Evolutionary conservation across 1,139 yeast species (phyloP), one percentile per base, ranked within the genome.

Genomic region (Magnusiomyces ingens): DNA sequence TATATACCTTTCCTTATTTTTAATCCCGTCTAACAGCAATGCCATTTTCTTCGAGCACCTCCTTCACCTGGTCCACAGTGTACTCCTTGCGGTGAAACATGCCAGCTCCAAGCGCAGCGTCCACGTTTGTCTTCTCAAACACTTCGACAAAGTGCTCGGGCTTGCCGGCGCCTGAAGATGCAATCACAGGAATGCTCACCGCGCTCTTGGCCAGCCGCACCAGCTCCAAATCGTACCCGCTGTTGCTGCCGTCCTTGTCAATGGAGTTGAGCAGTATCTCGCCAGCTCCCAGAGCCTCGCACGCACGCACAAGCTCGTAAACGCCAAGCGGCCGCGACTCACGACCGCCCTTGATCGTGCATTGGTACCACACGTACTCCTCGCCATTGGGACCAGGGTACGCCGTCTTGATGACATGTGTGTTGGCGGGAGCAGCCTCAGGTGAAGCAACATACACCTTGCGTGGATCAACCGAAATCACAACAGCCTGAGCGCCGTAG

Each of bases 61-160:
- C 69, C 70, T 93, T 93, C 45, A 93, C 96, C 52, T 90, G 84
- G 53, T 79, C 77, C 13, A 93, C 98, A 15, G 88, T 83, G 69
- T 84, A 93, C 64, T 91, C 98, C 29, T 86, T 93, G 65, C 98
- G 78, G 74, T 93, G 99, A 75, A 93, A 93, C 82, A 93, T 84
- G 48, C 99, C 99, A 2, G 99, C 99, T 35, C 99, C 99, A 52
- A 93, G 76, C 12, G 99, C 98, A 49, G 99, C 99, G 71, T 93
- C 99, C 1, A 93, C 85, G 2, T 80, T 77, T 32, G 97, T 89
- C 47, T 82, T 76, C 51, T 75, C 76, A 66, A 93, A 93, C 0
- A 89, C 99, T 60, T 91, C 89, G 59, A 80, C 81, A 68, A 93
- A 93, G 71, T 93, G 98, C 55, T 75, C 78, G 1, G 99, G 99